Evolutionary conservation across 2,329 filamentous ascomycete genomes (phyloP).

Genomic region (Botryotinia convoluta): DNA sequence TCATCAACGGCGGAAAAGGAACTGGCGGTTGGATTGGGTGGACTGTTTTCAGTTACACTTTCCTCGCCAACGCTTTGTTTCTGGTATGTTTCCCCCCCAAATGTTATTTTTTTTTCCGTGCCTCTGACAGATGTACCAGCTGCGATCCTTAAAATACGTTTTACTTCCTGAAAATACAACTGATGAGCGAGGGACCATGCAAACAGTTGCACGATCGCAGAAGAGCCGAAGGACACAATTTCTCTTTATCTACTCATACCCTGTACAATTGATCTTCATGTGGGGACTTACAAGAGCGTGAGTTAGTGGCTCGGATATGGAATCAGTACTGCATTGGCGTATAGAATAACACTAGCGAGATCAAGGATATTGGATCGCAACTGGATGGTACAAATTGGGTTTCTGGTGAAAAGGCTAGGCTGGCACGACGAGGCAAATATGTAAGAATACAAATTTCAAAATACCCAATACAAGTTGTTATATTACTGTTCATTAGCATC

Average conservation of each 20-base stretch:
- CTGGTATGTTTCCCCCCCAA: constrained; percentile 58
- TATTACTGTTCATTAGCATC: background rate
- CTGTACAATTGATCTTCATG: constrained; percentile 94
- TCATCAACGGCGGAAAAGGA: constrained; percentile 73
- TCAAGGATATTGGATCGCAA: constrained; percentile 3
- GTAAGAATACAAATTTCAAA: constrained; percentile 11
- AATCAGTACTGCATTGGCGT: constrained; percentile 1
- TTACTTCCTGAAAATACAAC: constrained; percentile 78
- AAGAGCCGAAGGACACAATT: constrained; percentile 87
- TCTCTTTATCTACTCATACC: constrained; percentile 89
- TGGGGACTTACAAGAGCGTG: constrained; percentile 60
- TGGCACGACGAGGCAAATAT: background rate
- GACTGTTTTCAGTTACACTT: constrained; percentile 87
- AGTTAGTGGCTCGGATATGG: constrained; percentile 12
- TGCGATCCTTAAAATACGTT: constrained; percentile 94
- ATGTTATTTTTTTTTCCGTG: background rate
- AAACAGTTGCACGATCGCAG: constrained; percentile 78
- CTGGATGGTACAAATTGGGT: background rate
- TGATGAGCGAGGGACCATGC: constrained; percentile 58
- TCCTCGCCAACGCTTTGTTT: constrained; percentile 91
- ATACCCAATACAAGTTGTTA: constrained; percentile 11
- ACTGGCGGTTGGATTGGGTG: constrained; percentile 88
- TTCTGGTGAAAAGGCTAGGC: background rate
- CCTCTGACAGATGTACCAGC: constrained; percentile 49
- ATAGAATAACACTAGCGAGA: constrained; percentile 1